Percentiles rank a stretch among this genome's conserved stretches.
Conservation (phyloP, 2,329 filamentous ascomycete genomes). For the Sphaerulina vaccinii region DNA sequence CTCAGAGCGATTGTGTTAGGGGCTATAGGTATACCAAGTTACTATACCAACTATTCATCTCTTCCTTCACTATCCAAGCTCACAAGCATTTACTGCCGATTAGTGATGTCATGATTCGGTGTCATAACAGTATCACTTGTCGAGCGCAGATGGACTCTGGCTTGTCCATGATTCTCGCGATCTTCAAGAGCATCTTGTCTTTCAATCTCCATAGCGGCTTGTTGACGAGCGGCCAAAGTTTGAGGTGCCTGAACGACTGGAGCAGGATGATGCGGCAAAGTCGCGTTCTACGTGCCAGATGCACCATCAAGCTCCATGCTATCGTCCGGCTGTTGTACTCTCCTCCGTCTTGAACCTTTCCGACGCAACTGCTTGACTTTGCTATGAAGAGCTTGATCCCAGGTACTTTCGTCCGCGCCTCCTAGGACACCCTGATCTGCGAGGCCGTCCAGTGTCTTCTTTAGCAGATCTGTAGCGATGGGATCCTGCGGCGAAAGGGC, state of each 20-base stretch:
- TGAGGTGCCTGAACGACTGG: too few species aligned
- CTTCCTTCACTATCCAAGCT: background rate
- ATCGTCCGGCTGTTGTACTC: slow-evolving; percentile 8
- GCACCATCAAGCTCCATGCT: slow-evolving; percentile 15
- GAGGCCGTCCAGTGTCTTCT: slow-evolving; percentile 67
- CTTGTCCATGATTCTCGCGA: background rate
- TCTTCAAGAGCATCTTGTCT: background rate
- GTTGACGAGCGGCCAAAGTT: too few species aligned
- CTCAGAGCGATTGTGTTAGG: too few species aligned
- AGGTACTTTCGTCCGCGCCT: slow-evolving; percentile 44
- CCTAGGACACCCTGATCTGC: slow-evolving; percentile 49
- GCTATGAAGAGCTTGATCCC: slow-evolving; percentile 27
- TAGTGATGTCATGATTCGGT: background rate
- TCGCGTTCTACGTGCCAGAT: background rate
- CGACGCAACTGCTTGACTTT: slow-evolving; percentile 22
- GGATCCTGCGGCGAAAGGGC: slow-evolving; percentile 77
- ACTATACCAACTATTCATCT: background rate
- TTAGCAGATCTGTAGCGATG: slow-evolving; percentile 74
- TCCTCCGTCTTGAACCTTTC: slow-evolving; percentile 2
- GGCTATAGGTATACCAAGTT: background rate
- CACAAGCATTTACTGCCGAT: background rate
- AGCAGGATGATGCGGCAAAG: too few species aligned
- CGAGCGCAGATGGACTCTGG: background rate
- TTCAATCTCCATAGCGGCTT: too few species aligned
- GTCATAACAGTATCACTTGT: background rate